Conservation (phyloP, 1,139 yeast species). For the Yamadazyma friedrichii region DNA sequence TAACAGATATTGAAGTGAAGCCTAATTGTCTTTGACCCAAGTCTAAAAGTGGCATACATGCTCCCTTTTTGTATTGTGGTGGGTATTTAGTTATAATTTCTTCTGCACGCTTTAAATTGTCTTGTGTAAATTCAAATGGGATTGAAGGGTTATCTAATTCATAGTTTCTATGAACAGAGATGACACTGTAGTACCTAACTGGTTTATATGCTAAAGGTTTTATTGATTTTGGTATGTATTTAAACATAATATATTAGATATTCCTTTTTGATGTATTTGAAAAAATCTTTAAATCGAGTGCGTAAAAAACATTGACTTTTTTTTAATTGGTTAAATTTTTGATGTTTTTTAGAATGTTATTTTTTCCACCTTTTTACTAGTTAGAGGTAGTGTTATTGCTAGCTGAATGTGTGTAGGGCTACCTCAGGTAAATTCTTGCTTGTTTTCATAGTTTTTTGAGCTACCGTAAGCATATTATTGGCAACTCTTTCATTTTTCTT, state of each 20-base stretch:
- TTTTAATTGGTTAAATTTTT: constrained; percentile 2
- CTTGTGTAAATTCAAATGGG: constrained; percentile 74
- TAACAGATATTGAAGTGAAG: constrained; percentile 82
- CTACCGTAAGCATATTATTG: no score
- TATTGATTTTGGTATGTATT: constrained; percentile 11
- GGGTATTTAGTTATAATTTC: constrained; percentile 80
- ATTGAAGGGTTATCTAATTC: constrained; percentile 64
- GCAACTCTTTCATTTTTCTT: no score
- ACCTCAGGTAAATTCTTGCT: no score
- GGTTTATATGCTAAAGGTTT: constrained; percentile 1
- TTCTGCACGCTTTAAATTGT: constrained; percentile 67
- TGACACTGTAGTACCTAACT: constrained; percentile 38
- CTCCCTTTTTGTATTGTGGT: constrained; percentile 82
- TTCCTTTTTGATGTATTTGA: neutral
- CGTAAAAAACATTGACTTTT: constrained; percentile 13
- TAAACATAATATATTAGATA: constrained; percentile 13
- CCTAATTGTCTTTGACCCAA: constrained; percentile 89
- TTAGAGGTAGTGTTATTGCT: no score
- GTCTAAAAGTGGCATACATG: constrained; percentile 84
- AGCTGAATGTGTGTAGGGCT: no score
- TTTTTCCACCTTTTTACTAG: no score
- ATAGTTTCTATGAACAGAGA: constrained; percentile 74
- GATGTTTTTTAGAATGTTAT: neutral
- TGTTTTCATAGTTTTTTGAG: no score
- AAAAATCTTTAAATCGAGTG: constrained; percentile 10